phyloP scores from a whole-genome alignment of 2,329 filamentous ascomycete genomes.

The Xylariaceae sp. region DNA sequence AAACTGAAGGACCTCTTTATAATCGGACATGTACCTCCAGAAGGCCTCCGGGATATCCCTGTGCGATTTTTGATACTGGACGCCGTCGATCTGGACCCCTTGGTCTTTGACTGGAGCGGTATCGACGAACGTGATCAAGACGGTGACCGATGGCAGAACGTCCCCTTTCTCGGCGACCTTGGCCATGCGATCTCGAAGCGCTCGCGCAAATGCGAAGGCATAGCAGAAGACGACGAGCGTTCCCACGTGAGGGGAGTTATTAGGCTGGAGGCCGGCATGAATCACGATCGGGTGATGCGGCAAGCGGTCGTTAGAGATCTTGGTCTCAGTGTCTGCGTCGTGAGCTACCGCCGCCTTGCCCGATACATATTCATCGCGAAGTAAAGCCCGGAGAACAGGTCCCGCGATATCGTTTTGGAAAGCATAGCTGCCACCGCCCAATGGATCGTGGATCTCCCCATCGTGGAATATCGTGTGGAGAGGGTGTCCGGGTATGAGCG shows the following conservation, averaged over 20 bases:
- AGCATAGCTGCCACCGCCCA: conserved; percentile 4
- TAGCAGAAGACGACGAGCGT: conserved; percentile 4
- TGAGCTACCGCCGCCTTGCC: background rate
- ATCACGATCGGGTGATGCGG: conserved; percentile 7
- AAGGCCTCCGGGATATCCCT: conserved; percentile 3
- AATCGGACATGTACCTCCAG: conserved; percentile 1
- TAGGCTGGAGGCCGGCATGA: conserved; percentile 6
- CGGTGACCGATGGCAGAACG: background rate
- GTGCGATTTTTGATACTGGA: conserved; percentile 5
- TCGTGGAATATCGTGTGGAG: conserved; percentile 5
- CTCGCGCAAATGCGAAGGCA: conserved; percentile 5
- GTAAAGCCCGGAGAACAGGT: conserved; percentile 1
- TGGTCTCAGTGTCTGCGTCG: background rate
- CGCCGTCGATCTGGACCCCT: background rate
- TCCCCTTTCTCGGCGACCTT: background rate
- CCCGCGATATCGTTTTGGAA: conserved; percentile 4
- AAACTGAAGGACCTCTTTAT: conserved; percentile 1
- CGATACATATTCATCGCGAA: conserved; percentile 1
- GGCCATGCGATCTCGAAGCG: conserved; percentile 1
- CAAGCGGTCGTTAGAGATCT: background rate
- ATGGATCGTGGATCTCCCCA: conserved; percentile 5
- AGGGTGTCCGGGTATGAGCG: background rate
- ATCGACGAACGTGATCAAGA: conserved; percentile 8
- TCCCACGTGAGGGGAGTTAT: conserved; percentile 7
- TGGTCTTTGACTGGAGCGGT: conserved; percentile 4